Conservation (phyloP, 345 rosid genomes). For the Cardiospermum halicacabum region DNA sequence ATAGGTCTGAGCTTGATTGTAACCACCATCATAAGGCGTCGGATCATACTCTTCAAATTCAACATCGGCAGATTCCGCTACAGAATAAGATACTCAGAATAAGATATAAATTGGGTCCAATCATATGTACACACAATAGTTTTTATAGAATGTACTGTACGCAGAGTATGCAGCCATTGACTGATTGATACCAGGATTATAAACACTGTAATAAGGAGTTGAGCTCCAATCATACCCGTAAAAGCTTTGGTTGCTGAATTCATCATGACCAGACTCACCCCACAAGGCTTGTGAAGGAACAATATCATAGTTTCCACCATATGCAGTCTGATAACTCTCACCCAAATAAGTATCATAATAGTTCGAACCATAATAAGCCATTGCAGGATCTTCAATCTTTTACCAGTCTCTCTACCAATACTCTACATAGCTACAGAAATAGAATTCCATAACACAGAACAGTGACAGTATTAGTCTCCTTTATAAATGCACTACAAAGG, state of each 20-base stretch:
- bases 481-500: not conserved
- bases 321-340: conserved; percentile 10
- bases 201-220: conserved; percentile 13
- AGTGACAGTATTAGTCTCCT: not conserved
- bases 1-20: conserved; percentile 46
- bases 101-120: conserved; percentile 36
- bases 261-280: conserved; percentile 7
- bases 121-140: conserved; percentile 16
- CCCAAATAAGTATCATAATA: conserved; percentile 5
- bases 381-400: conserved; percentile 2
- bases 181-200: conserved; percentile 13
- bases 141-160: conserved; percentile 28
- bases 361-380: conserved; percentile 24
- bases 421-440: not conserved
- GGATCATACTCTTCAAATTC: conserved; percentile 70
- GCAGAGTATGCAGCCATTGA: conserved; percentile 40
- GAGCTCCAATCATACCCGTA: conserved; percentile 1
- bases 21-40: conserved; percentile 79
- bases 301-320: conserved; percentile 2
- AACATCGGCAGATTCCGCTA: conserved; percentile 39
- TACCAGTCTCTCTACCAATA: not conserved
- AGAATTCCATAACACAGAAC: not conserved
- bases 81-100: conserved; percentile 38
- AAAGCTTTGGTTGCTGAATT: conserved; percentile 4
- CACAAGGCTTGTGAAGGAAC: conserved; percentile 9